Evolutionary conservation across 2,329 filamentous ascomycete genomes (phyloP), one percentile per base, ranked within the genome.

Genomic region (Sclerotiophoma versabilis): DNA sequence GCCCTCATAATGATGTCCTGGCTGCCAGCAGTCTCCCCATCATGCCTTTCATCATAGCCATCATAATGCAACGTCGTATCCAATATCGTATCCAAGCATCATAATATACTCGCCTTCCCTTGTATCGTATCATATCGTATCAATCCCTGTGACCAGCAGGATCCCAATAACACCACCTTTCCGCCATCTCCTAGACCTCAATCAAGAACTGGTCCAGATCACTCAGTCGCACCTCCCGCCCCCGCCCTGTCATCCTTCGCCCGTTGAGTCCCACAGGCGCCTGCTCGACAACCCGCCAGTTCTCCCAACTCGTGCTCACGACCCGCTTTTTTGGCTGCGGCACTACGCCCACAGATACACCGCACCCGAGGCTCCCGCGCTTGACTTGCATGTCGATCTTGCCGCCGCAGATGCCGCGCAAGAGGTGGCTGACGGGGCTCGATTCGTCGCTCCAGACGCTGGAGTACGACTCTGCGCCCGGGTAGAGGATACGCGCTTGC

Each of bases 401-500:
- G 15, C 71, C 77, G 19, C 65, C 68, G 41, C 61, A 67, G n/a
- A 75, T 69, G 52, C 73, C 76, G 20, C 68, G 63, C 39, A 79
- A 53, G 2, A 75, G 71, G 20, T 76, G 63, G 7, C 66, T 69
- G 41, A 75, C 60, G 0, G 77, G 76, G 34, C 65, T 49, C 5
- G 25, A 43, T 23, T 76, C 70, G 50, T 77, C 73, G 25, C 68
- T 63, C 76, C 76, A 79, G 7, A 78, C 71, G 8, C 59, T 65
- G 36, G 60, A 65, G 59, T 77, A 77, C 10, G 69, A 65, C 33
- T 73, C 66, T 3, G 67, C 64, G 8, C 75, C 76, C 0, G 76
- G 73, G 38, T 76, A 79, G 50, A 75, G 74, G 38, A 79, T 69
- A 8, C 76, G 71, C 20, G 77, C 56, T 49, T 77, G 72, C 20